These are phyloP conservation scores for Metarhizium sp. DNA, from an alignment of 2,329 filamentous ascomycete species.

Conservation along the genomic window DNA sequence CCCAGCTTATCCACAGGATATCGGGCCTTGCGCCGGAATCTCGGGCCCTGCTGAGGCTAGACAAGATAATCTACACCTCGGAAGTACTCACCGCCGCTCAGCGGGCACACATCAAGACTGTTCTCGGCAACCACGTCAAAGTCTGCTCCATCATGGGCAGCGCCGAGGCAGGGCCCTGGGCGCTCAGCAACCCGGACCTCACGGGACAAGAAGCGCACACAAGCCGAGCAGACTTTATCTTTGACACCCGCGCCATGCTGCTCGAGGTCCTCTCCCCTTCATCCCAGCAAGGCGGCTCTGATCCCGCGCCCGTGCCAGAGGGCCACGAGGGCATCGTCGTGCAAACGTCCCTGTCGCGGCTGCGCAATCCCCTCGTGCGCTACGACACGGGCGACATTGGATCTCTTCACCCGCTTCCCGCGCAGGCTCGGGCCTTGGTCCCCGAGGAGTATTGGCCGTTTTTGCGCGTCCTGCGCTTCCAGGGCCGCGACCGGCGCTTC, in stretches of 20 bases:
- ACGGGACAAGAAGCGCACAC: constrained; percentile 8
- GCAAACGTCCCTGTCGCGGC: constrained; percentile 28
- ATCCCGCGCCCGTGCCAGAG: constrained; percentile 12
- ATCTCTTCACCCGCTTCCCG: constrained; percentile 26
- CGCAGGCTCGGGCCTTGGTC: constrained; percentile 8
- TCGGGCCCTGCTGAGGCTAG: constrained; percentile 17
- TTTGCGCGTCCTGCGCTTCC: constrained; percentile 25
- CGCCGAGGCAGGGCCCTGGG: constrained; percentile 32
- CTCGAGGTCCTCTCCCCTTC: constrained; percentile 26
- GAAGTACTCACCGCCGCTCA: constrained; percentile 27
- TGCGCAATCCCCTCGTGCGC: constrained; percentile 32
- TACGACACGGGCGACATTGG: constrained; percentile 33
- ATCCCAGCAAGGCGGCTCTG: not conserved
- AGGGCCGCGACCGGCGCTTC: constrained; percentile 31
- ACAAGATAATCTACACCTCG: constrained; percentile 36
- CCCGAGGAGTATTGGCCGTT: constrained; percentile 13
- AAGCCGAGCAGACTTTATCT: constrained; percentile 24
- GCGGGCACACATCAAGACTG: constrained; percentile 17
- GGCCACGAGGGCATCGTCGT: constrained; percentile 27
- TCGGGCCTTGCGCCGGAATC: constrained; percentile 15
- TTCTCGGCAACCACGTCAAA: constrained; percentile 19
- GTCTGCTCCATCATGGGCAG: constrained; percentile 32
- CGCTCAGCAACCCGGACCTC: constrained; percentile 20
- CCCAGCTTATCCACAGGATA: constrained; percentile 26
- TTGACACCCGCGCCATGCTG: constrained; percentile 25